Conservation (phyloP, 2,329 filamentous ascomycete species). For the Ophiostoma fasciatum region DNA sequence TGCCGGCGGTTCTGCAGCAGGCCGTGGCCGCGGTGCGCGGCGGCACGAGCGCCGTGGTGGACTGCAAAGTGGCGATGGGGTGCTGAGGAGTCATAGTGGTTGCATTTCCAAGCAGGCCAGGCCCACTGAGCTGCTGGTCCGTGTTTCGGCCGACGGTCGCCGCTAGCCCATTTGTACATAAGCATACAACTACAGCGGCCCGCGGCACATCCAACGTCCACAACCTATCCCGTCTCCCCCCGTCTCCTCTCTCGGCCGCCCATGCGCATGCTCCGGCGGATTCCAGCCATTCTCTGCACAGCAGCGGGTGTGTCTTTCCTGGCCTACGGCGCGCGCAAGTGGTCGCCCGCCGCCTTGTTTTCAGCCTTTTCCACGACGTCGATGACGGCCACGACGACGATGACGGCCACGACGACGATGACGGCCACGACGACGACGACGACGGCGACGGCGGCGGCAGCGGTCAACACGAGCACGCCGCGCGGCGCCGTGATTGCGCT, state of each 20-base stretch:
- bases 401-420: not conserved
- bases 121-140: too few relatives aligned
- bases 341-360: not conserved
- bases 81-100: too few relatives aligned
- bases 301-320: slow-evolving; percentile 8
- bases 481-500: slow-evolving; percentile 31
- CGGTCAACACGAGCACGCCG: too few relatives aligned
- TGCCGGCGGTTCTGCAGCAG: slow-evolving; percentile 31
- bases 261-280: not conserved
- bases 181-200: too few relatives aligned
- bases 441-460: not conserved
- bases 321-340: slow-evolving; percentile 6
- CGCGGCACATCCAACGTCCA: too few relatives aligned
- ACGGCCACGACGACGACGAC: not conserved
- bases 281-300: slow-evolving; percentile 8
- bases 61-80: slow-evolving; percentile 33
- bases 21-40: slow-evolving; percentile 35
- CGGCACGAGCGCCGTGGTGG: slow-evolving; percentile 37
- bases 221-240: too few relatives aligned
- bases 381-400: too few relatives aligned
- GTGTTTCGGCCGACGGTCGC: too few relatives aligned
- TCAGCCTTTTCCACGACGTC: not conserved
- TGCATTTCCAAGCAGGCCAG: too few relatives aligned
- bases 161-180: too few relatives aligned
- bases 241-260: too few relatives aligned